Conservation (phyloP, 352 stramenopile species). For the Plasmopara halstedii region DNA sequence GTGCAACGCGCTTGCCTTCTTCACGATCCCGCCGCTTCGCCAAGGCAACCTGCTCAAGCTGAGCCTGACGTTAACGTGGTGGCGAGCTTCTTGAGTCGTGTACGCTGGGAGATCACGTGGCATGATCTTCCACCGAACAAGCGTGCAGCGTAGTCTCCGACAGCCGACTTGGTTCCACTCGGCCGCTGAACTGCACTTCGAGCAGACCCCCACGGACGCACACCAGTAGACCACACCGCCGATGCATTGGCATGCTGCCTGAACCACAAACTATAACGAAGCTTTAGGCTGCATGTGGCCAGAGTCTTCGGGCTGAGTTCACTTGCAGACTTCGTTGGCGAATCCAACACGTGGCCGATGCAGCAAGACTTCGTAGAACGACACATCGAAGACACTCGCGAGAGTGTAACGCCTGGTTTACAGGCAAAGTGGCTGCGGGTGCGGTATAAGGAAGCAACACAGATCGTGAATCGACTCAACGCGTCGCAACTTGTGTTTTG, state of each 20-base stretch:
- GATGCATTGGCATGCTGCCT: background rate
- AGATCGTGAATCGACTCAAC: background rate
- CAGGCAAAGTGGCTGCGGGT: background rate
- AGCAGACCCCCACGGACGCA: background rate
- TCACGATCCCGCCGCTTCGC: background rate
- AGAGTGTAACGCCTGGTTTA: background rate
- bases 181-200: background rate
- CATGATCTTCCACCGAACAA: background rate
- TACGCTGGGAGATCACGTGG: background rate
- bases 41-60: background rate
- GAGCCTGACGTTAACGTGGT: background rate
- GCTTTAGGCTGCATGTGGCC: background rate
- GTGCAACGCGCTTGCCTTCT: background rate
- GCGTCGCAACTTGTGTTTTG: background rate
- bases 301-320: background rate
- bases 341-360: background rate
- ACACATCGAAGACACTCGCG: background rate
- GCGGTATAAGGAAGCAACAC: background rate
- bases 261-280: background rate
- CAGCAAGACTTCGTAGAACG: background rate
- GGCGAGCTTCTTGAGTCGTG: background rate
- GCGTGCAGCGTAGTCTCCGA: background rate
- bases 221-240: background rate
- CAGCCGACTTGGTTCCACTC: background rate
- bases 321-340: background rate